Percentiles rank a stretch among this genome's conserved stretches.
phyloP scores from a whole-genome alignment of 371 early-diverging fungal genomes.

The Mucor plumbeus region DNA sequence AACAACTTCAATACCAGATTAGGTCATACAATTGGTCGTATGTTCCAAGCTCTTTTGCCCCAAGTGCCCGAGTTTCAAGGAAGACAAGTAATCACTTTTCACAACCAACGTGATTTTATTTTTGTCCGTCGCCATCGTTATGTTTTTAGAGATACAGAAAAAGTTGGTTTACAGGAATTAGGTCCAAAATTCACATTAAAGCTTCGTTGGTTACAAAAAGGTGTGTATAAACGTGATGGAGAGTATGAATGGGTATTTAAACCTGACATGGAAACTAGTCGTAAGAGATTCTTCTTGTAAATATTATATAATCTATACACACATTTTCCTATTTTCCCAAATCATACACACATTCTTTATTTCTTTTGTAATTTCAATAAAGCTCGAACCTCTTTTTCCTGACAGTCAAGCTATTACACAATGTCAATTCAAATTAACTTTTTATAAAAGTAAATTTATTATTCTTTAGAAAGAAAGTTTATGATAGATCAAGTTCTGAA shows the following conservation, averaged over 20 bases:
- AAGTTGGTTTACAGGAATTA: slow-evolving; percentile 92
- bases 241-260: slow-evolving; percentile 96
- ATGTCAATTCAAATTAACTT: too few species aligned
- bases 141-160: slow-evolving; percentile 89
- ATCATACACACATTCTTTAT: slow-evolving; percentile 3
- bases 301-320: slow-evolving; percentile 6
- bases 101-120: slow-evolving; percentile 99
- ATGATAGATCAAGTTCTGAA: too few species aligned
- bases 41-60: slow-evolving; percentile 96
- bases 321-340: background rate
- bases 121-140: slow-evolving; percentile 98
- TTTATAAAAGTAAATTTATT: too few species aligned
- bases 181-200: slow-evolving; percentile 98
- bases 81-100: slow-evolving; percentile 96
- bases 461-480: too few species aligned
- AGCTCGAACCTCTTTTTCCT: background rate
- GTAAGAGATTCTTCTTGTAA: slow-evolving; percentile 82
- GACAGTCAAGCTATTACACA: too few species aligned
- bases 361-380: slow-evolving; percentile 1
- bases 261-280: slow-evolving; percentile 86
- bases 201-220: slow-evolving; percentile 94
- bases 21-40: slow-evolving; percentile 96
- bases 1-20: slow-evolving; percentile 98
- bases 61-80: slow-evolving; percentile 96
- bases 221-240: slow-evolving; percentile 88